phyloP scores from a whole-genome alignment of 805 yeast genomes.

The Teunomyces pallodes region DNA sequence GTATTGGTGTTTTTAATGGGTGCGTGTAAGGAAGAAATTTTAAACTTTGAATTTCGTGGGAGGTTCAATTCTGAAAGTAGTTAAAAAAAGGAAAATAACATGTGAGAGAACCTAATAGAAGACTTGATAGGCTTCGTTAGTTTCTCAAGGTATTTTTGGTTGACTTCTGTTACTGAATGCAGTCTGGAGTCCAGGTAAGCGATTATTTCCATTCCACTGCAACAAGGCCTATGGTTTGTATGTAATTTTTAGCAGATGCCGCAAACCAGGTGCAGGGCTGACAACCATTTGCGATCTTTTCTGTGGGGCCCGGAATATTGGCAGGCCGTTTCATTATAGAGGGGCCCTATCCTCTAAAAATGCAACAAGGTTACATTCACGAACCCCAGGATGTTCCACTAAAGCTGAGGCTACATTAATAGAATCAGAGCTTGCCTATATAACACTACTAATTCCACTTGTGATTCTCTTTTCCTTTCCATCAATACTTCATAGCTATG shows the following conservation, averaged over 20 bases:
- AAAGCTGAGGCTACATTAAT: not conserved
- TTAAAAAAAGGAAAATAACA: too few relatives aligned
- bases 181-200: too few relatives aligned
- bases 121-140: too few relatives aligned
- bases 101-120: too few relatives aligned
- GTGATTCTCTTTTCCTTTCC: not conserved
- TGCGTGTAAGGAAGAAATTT: too few relatives aligned
- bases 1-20: too few relatives aligned
- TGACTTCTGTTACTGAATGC: too few relatives aligned
- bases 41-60: too few relatives aligned
- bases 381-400: not conserved
- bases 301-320: not conserved
- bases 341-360: not conserved
- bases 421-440: not conserved
- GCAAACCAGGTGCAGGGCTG: not conserved
- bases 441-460: not conserved
- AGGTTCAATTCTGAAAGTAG: too few relatives aligned
- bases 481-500: conserved; percentile 1
- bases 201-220: too few relatives aligned
- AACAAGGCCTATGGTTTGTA: not conserved
- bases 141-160: too few relatives aligned
- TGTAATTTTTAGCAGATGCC: not conserved
- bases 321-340: not conserved
- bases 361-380: not conserved
- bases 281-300: not conserved